phyloP scores from a whole-genome alignment of 2,329 filamentous ascomycete genomes.

The Pseudogymnoascus sp. region DNA sequence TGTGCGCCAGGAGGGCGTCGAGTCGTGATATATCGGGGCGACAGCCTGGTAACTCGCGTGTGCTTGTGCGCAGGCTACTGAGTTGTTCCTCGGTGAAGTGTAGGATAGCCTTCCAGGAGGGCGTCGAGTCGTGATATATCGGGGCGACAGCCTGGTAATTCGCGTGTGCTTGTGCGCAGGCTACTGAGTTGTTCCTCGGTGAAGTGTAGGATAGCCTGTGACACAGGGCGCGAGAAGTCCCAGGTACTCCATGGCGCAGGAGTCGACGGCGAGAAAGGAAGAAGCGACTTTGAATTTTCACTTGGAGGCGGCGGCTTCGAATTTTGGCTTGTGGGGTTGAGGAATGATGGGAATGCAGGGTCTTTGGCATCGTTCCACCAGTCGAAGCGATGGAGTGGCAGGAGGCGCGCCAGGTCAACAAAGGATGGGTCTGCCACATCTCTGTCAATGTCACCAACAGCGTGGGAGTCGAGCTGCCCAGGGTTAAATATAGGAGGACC shows the following conservation, averaged over 20 bases:
- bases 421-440: constrained; percentile 22
- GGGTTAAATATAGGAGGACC: constrained; percentile 34
- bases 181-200: constrained; percentile 26
- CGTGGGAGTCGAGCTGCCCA: constrained; percentile 29
- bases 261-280: constrained; percentile 20
- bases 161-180: constrained; percentile 7
- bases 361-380: constrained; percentile 30
- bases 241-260: constrained; percentile 36
- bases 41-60: constrained; percentile 30
- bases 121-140: constrained; percentile 29
- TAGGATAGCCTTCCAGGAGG: no score
- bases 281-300: constrained; percentile 18
- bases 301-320: neutral
- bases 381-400: constrained; percentile 40
- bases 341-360: neutral
- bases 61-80: constrained; percentile 11
- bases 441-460: constrained; percentile 24
- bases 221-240: constrained; percentile 30
- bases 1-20: constrained; percentile 38
- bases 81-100: constrained; percentile 33
- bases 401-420: constrained; percentile 25
- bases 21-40: constrained; percentile 14
- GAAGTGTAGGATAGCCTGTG: constrained; percentile 32
- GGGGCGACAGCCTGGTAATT: constrained; percentile 29
- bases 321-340: neutral